Base-by-base conservation (phyloP, 2,329 filamentous ascomycete species). In the Tothia fuscella region DNA sequence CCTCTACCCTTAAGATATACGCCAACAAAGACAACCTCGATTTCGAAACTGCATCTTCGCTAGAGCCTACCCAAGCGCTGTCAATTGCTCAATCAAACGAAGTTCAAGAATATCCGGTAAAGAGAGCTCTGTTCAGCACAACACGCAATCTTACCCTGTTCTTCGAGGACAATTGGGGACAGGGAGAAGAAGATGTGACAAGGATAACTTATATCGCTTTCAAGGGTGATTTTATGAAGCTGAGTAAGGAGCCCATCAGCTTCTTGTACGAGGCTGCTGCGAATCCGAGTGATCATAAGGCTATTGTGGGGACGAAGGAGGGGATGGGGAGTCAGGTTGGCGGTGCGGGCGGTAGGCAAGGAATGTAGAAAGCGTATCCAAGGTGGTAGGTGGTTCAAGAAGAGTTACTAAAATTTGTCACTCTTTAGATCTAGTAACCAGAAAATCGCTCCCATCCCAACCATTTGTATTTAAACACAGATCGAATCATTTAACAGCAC, bases 181-280 rank as follows among this genome's bases (percentile, higher is more conserved):
- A 57, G 9, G 85, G 78, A 0, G 82, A 86, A 12, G 84, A 88
- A 56, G 84, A 93, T 42, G 77, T 81, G 42, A 89, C 84, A 33
- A 72, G 78, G 37, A 59, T 96, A 2, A 78, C 71, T 47, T 98
- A 95, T 63, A 49, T 96, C 43, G 91, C 84, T 1, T 96, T 98
- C 67, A 88, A 85, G 63, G 91, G 91, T 19, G 85, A 94, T 62
- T 96, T 86, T 71, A 91, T 91, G 74, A 78, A 79, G 57, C 62
- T 93, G 54, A 91, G 81, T 35, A 72, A 81, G 42, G 85, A 89
- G 56, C 87, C 91, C 1, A 68, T 82, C 5, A 86, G 82, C 51
- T 89, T 96, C 52, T 54, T 94, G 46, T 98, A 96, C 61, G 91
- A 98, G 71, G 82, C 87, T 14, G 89, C 89, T 20, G 82, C 91